Base-by-base conservation (phyloP, 331 rosid genomes). In the Arachis monticola region DNA sequence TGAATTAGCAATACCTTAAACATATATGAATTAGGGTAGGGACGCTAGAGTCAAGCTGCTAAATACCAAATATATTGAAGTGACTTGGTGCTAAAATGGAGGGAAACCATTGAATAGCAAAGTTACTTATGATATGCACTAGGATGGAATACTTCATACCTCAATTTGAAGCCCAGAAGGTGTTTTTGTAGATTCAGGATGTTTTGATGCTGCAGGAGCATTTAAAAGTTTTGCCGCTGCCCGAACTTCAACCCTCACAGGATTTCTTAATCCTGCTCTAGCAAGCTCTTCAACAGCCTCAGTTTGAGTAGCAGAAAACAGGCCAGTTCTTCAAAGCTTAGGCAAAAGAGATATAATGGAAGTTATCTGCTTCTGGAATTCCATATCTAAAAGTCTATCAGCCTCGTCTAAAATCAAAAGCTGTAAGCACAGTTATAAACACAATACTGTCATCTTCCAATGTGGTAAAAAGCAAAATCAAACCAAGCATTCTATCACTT, bases 221-320 rank as follows among this genome's bases (percentile, higher is more conserved):
- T 63, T 77, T 7, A 9, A 41, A 2, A 66, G 31, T 70, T 85
- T 93, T 32, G 86, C 64, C 81, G 92, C 97, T 0, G 97, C 97
- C 44, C 83, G 82, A 32, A 95, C 97, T 85, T 86, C 93, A 60
- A 95, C 97, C 81, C 92, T 86, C 74, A 87, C 86, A 38, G 99
- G 99, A 78, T 95, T 95, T 77, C 97, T 95, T 74, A 92, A 55
- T 59, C 97, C 97, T 12, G 97, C 99, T 80, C 87, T 95, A 32
- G 99, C 70, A 74, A 92, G 90, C 80, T 95, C 99, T 79, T 87
- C 90, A 66, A 90, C 93, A 38, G 97, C 97, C 86, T 92, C 90
- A 47, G 97, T 95, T 83, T 92, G 96, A 17, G 97, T 95, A 74
- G 97, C 99, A 8, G 97, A 95, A 77, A 95, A 95, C 41, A 95